phyloP scores from a whole-genome alignment of 257 asterid genomes.

The Gentiana macrophylla region DNA sequence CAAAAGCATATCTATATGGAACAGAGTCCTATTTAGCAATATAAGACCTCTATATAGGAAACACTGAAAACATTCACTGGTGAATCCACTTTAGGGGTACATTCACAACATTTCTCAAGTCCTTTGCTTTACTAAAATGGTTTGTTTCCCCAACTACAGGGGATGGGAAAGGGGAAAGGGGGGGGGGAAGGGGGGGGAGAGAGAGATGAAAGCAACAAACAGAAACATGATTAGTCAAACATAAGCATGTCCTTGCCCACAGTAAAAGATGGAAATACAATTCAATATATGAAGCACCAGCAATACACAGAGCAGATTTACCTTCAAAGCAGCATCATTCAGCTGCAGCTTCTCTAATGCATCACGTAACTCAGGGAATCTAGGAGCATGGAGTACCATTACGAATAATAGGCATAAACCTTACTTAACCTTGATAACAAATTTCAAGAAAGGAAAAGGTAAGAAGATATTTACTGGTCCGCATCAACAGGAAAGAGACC shows the following conservation, averaged over 20 bases:
- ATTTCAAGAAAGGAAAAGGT: conserved; percentile 4
- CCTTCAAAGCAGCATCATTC: conserved; percentile 98
- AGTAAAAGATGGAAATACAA: not conserved
- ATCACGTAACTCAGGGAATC: conserved; percentile 89
- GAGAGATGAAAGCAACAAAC: too few species aligned
- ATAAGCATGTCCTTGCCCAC: not conserved
- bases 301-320: conserved; percentile 9
- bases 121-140: too few species aligned
- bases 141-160: too few species aligned
- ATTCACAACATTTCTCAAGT: too few species aligned
- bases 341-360: conserved; percentile 95
- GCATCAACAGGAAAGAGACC: conserved; percentile 98
- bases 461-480: conserved; percentile 60
- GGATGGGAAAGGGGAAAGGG: too few species aligned
- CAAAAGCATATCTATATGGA: too few species aligned
- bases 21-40: too few species aligned
- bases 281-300: not conserved
- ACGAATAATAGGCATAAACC: conserved; percentile 9
- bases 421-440: conserved; percentile 6
- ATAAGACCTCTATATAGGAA: too few species aligned
- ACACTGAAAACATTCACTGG: too few species aligned
- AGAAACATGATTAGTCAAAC: too few species aligned
- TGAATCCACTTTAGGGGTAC: too few species aligned
- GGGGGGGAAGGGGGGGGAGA: too few species aligned
- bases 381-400: conserved; percentile 13